phyloP scores from a whole-genome alignment of 2,329 filamentous ascomycete genomes.

The Trichoderma gracile region DNA sequence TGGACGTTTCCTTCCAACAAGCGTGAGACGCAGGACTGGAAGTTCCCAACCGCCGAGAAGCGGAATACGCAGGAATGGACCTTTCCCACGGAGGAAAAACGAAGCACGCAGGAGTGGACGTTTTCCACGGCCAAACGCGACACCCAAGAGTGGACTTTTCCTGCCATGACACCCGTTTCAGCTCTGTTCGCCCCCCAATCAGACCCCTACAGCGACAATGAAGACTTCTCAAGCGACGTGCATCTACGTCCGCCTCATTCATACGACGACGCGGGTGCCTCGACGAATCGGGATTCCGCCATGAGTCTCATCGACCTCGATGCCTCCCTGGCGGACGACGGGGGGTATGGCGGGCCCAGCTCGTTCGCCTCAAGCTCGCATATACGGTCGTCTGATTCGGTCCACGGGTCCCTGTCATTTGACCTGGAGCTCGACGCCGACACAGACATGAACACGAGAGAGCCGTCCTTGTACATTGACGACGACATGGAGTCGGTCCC shows the following conservation, averaged over 20 bases:
- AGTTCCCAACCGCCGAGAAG: constrained; percentile 44
- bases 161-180: constrained; percentile 41
- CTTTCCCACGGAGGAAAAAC: constrained; percentile 36
- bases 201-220: constrained; percentile 16
- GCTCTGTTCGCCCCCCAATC: constrained; percentile 21
- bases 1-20: constrained; percentile 42
- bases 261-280: constrained; percentile 7
- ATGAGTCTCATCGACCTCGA: constrained; percentile 27
- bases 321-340: constrained; percentile 9
- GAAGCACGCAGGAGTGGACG: constrained; percentile 19
- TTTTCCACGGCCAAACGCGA: constrained; percentile 20
- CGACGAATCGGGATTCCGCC: constrained; percentile 39
- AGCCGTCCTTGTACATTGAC: constrained; percentile 25
- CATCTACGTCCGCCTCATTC: background rate
- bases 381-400: constrained; percentile 25
- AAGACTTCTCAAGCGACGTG: background rate
- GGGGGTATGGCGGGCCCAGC: constrained; percentile 31
- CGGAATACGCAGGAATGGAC: constrained; percentile 51
- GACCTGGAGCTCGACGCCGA: constrained; percentile 29
- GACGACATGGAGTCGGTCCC: constrained; percentile 23
- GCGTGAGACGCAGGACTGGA: constrained; percentile 22
- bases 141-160: constrained; percentile 24
- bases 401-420: constrained; percentile 25
- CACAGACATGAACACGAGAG: constrained; percentile 6
- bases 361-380: constrained; percentile 39